A percentile compares a stretch with the other conserved stretches of the same genome.
phyloP scores from a whole-genome alignment of 2,329 filamentous ascomycete genomes.

The Neonectria ditissima region DNA sequence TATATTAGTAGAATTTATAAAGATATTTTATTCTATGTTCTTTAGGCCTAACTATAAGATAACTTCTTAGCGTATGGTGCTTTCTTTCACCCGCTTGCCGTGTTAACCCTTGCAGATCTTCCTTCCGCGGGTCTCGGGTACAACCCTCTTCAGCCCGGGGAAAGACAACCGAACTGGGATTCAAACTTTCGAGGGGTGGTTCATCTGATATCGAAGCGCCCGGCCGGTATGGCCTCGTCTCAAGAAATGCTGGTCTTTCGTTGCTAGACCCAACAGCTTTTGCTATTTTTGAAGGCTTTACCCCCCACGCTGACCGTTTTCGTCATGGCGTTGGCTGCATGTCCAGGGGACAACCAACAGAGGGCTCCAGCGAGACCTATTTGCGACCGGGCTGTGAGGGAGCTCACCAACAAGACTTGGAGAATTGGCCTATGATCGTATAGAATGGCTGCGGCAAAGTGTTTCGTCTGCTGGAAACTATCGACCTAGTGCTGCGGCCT shows the following conservation, averaged over 20 bases:
- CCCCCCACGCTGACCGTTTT: neutral
- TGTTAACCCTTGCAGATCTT: neutral
- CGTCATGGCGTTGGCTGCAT: neutral
- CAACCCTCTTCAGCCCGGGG: neutral
- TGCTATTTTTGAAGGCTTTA: neutral
- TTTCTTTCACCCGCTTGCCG: too few species aligned
- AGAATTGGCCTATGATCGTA: neutral
- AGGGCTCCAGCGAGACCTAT: neutral
- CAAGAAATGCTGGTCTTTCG: neutral
- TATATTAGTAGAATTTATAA: too few species aligned
- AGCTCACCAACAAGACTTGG: neutral
- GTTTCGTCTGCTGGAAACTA: neutral
- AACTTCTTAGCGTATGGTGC: too few species aligned
- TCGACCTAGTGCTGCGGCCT: neutral
- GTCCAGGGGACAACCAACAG: constrained; percentile 3
- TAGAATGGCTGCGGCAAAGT: neutral
- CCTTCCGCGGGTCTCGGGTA: too few species aligned
- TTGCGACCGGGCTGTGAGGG: neutral
- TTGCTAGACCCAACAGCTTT: neutral
- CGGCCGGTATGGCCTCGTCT: neutral
- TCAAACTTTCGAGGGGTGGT: too few species aligned
- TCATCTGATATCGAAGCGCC: neutral
- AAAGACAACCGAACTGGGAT: neutral
- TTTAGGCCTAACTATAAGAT: too few species aligned
- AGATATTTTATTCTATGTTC: too few species aligned